Conservation (phyloP, 805 yeast genomes). For the Debaryomyces tyrocola region DNA sequence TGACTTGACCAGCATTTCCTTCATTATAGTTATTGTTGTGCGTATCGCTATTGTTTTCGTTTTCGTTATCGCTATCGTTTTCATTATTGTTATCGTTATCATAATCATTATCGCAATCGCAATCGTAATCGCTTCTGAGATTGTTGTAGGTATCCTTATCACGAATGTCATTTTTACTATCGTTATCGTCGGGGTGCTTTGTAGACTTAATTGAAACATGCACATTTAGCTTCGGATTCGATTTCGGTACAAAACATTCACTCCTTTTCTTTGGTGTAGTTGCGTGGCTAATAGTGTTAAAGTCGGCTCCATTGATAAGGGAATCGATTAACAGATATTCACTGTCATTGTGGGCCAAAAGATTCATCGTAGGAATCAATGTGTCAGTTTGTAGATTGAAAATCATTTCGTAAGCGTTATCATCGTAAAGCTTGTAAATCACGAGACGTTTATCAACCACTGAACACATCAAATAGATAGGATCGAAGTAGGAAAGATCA, state of each 20-base stretch:
- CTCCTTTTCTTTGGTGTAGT: background rate
- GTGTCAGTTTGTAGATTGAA: conserved; percentile 15
- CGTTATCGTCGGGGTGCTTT: no score
- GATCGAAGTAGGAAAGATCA: conserved; percentile 15
- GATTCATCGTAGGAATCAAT: conserved; percentile 5
- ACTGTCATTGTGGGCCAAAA: conserved; percentile 1
- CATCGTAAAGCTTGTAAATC: conserved; percentile 22
- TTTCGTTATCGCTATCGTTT: no score
- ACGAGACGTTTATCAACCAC: conserved; percentile 21
- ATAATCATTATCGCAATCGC: no score
- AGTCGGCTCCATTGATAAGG: background rate
- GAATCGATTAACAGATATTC: background rate
- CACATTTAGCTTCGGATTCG: background rate
- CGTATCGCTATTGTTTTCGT: no score
- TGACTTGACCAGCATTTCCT: no score
- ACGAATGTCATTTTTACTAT: no score
- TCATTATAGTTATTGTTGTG: no score
- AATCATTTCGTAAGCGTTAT: conserved; percentile 13
- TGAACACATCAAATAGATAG: conserved; percentile 22
- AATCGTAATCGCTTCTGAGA: no score
- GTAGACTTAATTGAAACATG: no score
- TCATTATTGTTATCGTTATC: no score
- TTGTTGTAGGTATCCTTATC: no score
- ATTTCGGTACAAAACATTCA: background rate
- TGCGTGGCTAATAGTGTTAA: background rate